These are phyloP conservation scores for Pholiota conissans DNA, from an alignment of 768 basidiomycete genomes.

Conservation along the genomic window DNA sequence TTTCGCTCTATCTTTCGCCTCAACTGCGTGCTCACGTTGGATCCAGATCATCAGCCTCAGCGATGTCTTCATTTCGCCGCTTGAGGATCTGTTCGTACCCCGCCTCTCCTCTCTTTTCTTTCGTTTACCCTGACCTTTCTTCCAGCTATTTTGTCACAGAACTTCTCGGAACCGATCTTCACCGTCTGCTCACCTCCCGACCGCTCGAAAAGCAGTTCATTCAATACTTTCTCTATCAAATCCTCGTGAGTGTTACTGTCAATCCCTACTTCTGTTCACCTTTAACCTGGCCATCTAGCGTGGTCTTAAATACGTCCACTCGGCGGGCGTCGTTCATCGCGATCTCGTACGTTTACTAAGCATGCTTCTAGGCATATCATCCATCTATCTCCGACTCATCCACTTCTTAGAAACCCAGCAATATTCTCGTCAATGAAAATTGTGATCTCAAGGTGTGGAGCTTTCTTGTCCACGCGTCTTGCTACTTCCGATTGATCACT, in stretches of 20 bases:
- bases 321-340: constrained; percentile 97
- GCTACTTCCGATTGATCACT: constrained; percentile 1
- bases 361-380: neutral
- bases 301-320: constrained; percentile 98
- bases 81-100: constrained; percentile 96
- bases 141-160: constrained; percentile 98
- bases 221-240: constrained; percentile 99
- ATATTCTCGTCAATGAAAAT: constrained; percentile 99
- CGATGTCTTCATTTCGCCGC: constrained; percentile 99
- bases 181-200: constrained; percentile 92
- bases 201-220: constrained; percentile 99
- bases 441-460: constrained; percentile 87
- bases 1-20: neutral
- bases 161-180: constrained; percentile 95
- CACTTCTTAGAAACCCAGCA: constrained; percentile 84
- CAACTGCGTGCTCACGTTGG: neutral
- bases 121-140: constrained; percentile 12
- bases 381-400: constrained; percentile 5
- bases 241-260: constrained; percentile 61
- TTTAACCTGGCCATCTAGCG: constrained; percentile 50
- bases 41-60: constrained; percentile 93
- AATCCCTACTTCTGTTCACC: constrained; percentile 1
- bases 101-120: too few relatives aligned
- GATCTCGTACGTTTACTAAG: constrained; percentile 66
- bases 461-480: neutral